phyloP scores from a whole-genome alignment of 73 alveolate genomes.

The Effrenium voratum region DNA sequence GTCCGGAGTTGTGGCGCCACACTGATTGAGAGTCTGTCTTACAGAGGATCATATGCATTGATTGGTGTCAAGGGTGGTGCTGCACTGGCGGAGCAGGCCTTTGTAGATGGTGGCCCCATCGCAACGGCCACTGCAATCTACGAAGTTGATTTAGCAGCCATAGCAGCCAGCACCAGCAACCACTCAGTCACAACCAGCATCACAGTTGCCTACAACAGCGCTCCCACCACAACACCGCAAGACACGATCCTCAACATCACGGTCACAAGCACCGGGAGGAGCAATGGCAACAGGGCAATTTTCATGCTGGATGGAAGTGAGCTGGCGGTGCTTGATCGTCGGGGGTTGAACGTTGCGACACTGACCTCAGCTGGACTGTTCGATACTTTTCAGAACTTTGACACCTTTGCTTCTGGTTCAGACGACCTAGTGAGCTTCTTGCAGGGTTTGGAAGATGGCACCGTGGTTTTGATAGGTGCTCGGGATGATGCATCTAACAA shows the following conservation, averaged over 20 bases:
- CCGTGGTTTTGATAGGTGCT: constrained; percentile 37
- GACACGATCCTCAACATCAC: neutral
- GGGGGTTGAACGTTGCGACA: constrained; percentile 60
- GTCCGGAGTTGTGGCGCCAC: constrained; percentile 37
- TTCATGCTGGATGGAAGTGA: neutral
- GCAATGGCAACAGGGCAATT: constrained; percentile 11
- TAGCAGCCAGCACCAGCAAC: neutral
- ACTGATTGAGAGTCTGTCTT: constrained; percentile 34
- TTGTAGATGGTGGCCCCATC: neutral
- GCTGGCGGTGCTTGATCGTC: neutral
- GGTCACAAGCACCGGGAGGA: constrained; percentile 73
- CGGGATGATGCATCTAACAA: constrained; percentile 36
- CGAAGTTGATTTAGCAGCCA: neutral
- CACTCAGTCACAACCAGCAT: neutral
- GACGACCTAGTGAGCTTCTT: constrained; percentile 45
- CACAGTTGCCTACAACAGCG: neutral
- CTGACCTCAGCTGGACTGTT: constrained; percentile 4
- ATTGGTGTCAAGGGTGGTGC: constrained; percentile 52
- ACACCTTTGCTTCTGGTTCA: constrained; percentile 33
- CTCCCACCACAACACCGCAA: neutral
- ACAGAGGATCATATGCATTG: constrained; percentile 62
- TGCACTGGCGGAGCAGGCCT: constrained; percentile 56
- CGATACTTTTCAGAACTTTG: constrained; percentile 49
- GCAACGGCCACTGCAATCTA: neutral
- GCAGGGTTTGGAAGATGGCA: constrained; percentile 16